Conservation (phyloP, 768 basidiomycete species). For the Lentinula aciculospora region DNA sequence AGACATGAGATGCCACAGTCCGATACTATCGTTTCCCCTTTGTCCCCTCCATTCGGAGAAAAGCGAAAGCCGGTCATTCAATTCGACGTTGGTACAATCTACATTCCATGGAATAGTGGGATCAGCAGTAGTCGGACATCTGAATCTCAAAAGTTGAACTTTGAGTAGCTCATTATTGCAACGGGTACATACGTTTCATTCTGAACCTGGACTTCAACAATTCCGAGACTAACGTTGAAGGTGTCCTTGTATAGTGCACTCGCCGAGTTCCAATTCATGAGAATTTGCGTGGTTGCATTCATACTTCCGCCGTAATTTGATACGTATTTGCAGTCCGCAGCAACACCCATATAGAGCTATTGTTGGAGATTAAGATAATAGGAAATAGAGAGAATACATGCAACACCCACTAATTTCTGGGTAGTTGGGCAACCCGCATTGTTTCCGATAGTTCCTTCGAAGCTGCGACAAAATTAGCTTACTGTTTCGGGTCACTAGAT, state of each 20-base stretch:
- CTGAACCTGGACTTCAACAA: constrained; percentile 74
- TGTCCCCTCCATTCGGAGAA: constrained; percentile 81
- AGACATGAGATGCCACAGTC: constrained; percentile 81
- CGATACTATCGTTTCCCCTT: constrained; percentile 67
- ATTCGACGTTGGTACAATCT: constrained; percentile 49
- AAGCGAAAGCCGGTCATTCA: constrained; percentile 68
- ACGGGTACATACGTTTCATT: constrained; percentile 34
- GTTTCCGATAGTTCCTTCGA: constrained; percentile 61
- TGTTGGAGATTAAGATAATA: neutral
- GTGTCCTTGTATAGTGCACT: constrained; percentile 69
- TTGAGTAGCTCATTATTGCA: constrained; percentile 6
- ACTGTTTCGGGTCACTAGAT: neutral
- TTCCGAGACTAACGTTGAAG: constrained; percentile 83
- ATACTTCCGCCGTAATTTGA: constrained; percentile 53
- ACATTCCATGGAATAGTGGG: constrained; percentile 68
- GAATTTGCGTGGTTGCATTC: constrained; percentile 67
- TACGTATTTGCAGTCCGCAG: constrained; percentile 81
- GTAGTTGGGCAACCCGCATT: constrained; percentile 65
- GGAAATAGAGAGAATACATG: neutral
- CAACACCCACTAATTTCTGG: constrained; percentile 56
- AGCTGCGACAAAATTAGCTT: constrained; percentile 36
- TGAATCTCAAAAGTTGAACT: constrained; percentile 15
- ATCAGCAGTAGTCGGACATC: constrained; percentile 58
- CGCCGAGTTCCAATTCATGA: constrained; percentile 78
- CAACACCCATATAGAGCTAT: constrained; percentile 77